These are phyloP conservation scores for Penicillium capsulatum DNA, from an alignment of 2,329 filamentous ascomycete species.

Conservation along the genomic window DNA sequence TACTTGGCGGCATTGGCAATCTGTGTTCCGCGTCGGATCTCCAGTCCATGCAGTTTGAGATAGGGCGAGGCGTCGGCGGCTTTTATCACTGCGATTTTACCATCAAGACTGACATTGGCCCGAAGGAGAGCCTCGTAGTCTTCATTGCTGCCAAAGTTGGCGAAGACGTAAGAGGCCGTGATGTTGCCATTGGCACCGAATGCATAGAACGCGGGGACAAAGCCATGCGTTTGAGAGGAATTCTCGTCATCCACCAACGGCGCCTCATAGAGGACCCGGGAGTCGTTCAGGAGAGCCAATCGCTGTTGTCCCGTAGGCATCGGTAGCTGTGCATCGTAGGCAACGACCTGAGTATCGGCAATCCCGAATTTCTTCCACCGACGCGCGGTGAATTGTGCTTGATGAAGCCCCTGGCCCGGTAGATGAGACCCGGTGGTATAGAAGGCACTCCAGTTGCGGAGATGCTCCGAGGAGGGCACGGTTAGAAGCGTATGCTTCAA, in stretches of 20 bases:
- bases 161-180: background rate
- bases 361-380: conserved; percentile 1
- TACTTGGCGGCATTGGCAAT: background rate
- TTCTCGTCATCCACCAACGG: background rate
- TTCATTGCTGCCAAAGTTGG: conserved; percentile 1
- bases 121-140: background rate
- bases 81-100: conserved; percentile 4
- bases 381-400: background rate
- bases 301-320: background rate
- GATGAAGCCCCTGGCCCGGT: background rate
- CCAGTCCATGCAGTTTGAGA: background rate
- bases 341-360: background rate
- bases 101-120: background rate
- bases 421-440: conserved; percentile 2
- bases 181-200: background rate
- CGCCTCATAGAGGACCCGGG: conserved; percentile 1
- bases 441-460: conserved; percentile 1
- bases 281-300: background rate
- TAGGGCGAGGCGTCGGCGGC: background rate
- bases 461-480: background rate
- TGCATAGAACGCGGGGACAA: conserved; percentile 1
- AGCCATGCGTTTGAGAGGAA: background rate
- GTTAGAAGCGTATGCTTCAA: background rate
- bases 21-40: background rate
- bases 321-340: background rate